Base-by-base conservation (phyloP, 2,329 filamentous ascomycete genomes). In the Cladosporium austrohemisphaericum region DNA sequence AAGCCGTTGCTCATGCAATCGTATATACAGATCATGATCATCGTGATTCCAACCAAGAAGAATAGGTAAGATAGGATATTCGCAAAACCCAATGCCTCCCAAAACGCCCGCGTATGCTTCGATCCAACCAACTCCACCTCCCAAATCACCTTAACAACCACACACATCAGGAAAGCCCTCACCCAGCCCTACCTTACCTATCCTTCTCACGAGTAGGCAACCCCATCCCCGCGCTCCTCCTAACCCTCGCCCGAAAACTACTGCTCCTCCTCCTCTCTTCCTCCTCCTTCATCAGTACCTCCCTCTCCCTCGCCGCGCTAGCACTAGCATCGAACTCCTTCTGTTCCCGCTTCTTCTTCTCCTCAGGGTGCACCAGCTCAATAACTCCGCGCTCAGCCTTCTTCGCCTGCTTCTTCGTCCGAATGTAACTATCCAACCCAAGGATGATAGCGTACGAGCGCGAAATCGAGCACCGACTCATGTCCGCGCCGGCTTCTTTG, bases 361-460 rank as follows among this genome's bases (percentile, higher is more conserved):
- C 78, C 52, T 85, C 81, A 0, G 84, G 83, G 31, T 78, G 72
- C 2, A 86, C 55, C 6, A 85, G 61, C 59, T 81, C 83, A 49
- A 82, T 80, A 51, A 80, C 76, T 7, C 60, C 57, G 31, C 77
- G 78, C 49, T 76, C 71, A 71, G 68, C 67, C 32, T 68, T 63
- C 68, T 85, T 86, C 26, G 85, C 76, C 62, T 83, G 83, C 50
- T 75, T 74, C 41, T 83, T 80, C 10, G 84, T 84, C 59, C 83
- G 83, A 41, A 85, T 70, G 62, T 94, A 95, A 11, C 83, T 79
- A 71, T 95, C 90, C 4, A 95, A 74, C 0, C 91, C 91, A 1
- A 91, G 79, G 1, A 95, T 75, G 0, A 95, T 82, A 0, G 86
- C 84, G 62, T 95, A 95, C 1, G 85, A 85, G 59, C 89, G 84